A percentile compares a stretch with the other conserved stretches of the same genome.
Conservation (phyloP, 805 yeast genomes). For the Kurtzmaniella fragi region DNA sequence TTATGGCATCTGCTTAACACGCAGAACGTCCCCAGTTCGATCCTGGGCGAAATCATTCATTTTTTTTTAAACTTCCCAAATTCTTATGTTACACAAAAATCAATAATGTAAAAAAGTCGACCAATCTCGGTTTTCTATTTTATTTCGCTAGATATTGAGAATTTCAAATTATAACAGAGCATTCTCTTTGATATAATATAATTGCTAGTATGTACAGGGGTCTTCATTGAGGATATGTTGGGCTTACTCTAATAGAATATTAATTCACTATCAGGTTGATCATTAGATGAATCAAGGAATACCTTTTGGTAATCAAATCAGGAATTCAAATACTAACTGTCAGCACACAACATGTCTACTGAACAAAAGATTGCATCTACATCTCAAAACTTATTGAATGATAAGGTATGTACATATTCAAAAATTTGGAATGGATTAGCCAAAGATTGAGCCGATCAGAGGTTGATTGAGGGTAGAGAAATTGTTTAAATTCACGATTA, state of each 20-base stretch:
- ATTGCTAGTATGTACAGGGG: too few species aligned
- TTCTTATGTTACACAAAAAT: constrained; percentile 1
- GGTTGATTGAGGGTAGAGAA: too few species aligned
- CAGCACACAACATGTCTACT: constrained; percentile 19
- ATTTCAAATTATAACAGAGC: neutral
- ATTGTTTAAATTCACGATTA: neutral
- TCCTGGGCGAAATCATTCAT: constrained; percentile 96
- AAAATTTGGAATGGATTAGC: too few species aligned
- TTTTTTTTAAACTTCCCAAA: too few species aligned
- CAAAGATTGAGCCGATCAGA: neutral
- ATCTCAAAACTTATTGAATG: constrained; percentile 56
- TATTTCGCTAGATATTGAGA: constrained; percentile 1
- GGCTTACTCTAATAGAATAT: too few species aligned
- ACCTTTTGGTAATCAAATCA: neutral
- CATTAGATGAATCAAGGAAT: too few species aligned
- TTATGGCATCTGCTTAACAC: constrained; percentile 99
- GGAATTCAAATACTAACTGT: constrained; percentile 4
- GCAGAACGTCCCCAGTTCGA: constrained; percentile 99
- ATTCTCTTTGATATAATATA: neutral
- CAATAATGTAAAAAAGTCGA: constrained; percentile 1
- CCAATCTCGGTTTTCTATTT: constrained; percentile 5
- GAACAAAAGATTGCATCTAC: constrained; percentile 38
- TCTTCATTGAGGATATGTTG: too few species aligned
- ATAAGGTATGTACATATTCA: constrained; percentile 35
- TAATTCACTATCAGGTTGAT: too few species aligned